Base-by-base conservation (phyloP, 2,329 filamentous ascomycete genomes). In the Alternaria sp. region DNA sequence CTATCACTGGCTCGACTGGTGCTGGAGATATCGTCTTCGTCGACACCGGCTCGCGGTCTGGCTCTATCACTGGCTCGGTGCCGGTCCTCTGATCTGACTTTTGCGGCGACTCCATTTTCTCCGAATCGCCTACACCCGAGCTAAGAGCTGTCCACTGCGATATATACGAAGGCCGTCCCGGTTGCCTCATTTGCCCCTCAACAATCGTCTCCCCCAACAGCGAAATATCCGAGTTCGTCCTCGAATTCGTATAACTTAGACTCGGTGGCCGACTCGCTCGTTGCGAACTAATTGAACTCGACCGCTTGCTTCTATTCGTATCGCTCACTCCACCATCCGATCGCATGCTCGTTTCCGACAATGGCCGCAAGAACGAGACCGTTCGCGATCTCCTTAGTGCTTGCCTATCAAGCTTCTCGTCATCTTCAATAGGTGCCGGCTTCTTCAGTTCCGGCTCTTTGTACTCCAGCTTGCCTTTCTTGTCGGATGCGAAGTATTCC, bases 401-500 rank as follows among this genome's bases (percentile, higher is more conserved):
- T 5, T 69, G 66, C 51, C 67, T 71, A 3, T 75, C 74, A 9
- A 67, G 61, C n/a, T 67, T 66, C 25, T 71, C 68, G 15, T 66
- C 59, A 3, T 72, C 71, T 15, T 68, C 63, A 6, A 5, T 15
- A 4, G 44, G 44, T 0, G 50, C 52, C 9, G 52, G 49, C 36
- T 67, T 71, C 53, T 73, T 76, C 13, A 68, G 62, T 28, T 76
- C 73, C 3, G 75, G 68, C 49, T 78, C 74, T 57, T 78, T 79
- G 57, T 73, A 73, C 44, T 80, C 78, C 3, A 81, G 63, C 32
- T 80, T 80, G 11, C 77, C 77, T 21, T 78, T 65, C 54, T 75
- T 74, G 60, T 81, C 79, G 5, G 78, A 80, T 2, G 79, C 79
- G 54, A 81, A 81, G 60, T 78, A 81, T 54, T 80, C 79, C 36